A percentile compares a stretch with the other conserved stretches of the same genome.
These are phyloP conservation scores for Calocera cornea DNA, from an alignment of 768 basidiomycete genomes.

Conservation along the genomic window DNA sequence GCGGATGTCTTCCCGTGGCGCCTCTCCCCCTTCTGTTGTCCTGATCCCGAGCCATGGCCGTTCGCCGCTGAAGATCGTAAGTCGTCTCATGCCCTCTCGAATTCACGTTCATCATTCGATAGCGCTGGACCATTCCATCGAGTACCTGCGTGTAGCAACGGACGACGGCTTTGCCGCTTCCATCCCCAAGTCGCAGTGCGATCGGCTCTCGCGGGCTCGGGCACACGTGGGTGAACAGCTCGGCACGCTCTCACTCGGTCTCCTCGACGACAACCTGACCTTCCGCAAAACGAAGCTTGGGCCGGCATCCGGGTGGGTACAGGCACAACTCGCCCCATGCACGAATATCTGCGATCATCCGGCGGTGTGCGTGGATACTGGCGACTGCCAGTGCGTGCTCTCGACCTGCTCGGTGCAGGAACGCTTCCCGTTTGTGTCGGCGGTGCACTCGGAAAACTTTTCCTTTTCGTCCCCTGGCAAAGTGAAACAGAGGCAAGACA, in stretches of 20 bases:
- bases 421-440: slow-evolving; percentile 17
- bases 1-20: slow-evolving; percentile 17
- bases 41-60: slow-evolving; percentile 22
- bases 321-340: slow-evolving; percentile 21
- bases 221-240: slow-evolving; percentile 6
- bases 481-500: no score
- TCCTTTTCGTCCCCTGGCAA: slow-evolving; percentile 10
- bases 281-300: neutral
- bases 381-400: slow-evolving; percentile 23
- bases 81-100: neutral
- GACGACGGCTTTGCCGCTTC: slow-evolving; percentile 10
- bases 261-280: neutral
- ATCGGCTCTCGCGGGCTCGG: slow-evolving; percentile 5
- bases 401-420: slow-evolving; percentile 18
- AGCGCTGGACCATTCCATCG: slow-evolving; percentile 20
- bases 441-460: slow-evolving; percentile 9
- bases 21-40: slow-evolving; percentile 24
- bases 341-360: slow-evolving; percentile 25
- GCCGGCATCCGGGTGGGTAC: slow-evolving; percentile 15
- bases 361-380: slow-evolving; percentile 24
- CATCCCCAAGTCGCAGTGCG: slow-evolving; percentile 4
- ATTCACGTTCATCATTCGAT: no score
- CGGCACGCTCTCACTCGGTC: slow-evolving; percentile 1
- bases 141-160: slow-evolving; percentile 22
- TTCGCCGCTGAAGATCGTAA: slow-evolving; percentile 21